Base-by-base conservation (phyloP, 2,329 filamentous ascomycete species). In the Cytospora chrysosperma region DNA sequence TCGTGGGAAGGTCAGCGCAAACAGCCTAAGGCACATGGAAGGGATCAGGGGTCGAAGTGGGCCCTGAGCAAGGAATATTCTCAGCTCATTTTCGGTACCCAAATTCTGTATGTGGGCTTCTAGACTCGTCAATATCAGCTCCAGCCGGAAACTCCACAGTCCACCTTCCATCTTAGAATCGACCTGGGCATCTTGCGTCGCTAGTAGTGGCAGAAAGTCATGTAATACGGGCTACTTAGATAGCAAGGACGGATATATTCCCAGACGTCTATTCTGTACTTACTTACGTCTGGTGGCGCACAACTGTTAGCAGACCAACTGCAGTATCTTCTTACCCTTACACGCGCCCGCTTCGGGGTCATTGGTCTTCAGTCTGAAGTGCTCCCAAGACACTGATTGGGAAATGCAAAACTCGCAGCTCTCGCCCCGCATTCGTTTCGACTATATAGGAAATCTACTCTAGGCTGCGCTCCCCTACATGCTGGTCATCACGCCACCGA, bases 401-500 rank as follows among this genome's bases (percentile, higher is more conserved):
- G 40, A 43, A 21, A 3, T 3, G 7, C 19, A 21, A 21, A 43
- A 19, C 19, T n/a, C 34, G 40, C 40, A 43, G 40, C 34, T 40
- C 34, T 19, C 34, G 34, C 34, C 34, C 34, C 40, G 40, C 19
- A 47, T 21, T 47, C 40, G 40, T 10, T 24, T 7, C n/a, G 40
- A 47, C 40, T n/a, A n/a, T 47, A 21, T 10, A 47, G 21, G n/a
- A 13, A n/a, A 10, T 43, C 17, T 43, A 43, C 37, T 19, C n/a
- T 40, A 15, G 34, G 34, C 17, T 40, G 34, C 15, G 4, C 34
- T 69, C 7, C 59, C 73, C 19, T 66, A 72, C 6, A 72, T 72
- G 56, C 67, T 68, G 13, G 49, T 73, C 37, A 71, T 73, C 8
- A n/a, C n/a, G n/a, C n/a, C n/a, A n/a, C n/a, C n/a, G n/a, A n/a